A percentile compares a stretch with the other conserved stretches of the same genome.
Evolutionary conservation across 345 rosid genomes (phyloP).

Genomic region (Aquilaria malaccensis): DNA sequence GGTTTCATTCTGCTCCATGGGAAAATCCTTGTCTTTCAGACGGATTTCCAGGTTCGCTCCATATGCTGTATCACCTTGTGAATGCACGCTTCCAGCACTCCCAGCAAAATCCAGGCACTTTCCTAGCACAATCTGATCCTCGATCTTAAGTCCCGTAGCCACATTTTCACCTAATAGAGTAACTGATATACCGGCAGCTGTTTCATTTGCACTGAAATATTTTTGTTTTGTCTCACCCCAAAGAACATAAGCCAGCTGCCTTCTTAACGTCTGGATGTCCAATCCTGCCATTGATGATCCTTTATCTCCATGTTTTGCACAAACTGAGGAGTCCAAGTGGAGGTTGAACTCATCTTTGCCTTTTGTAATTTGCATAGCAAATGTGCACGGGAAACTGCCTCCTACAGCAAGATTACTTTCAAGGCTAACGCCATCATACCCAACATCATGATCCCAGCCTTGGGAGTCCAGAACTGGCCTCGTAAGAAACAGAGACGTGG

Average conservation of each 20-base stretch:
- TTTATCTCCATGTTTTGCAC: conserved; percentile 23
- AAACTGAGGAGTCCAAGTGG: conserved; percentile 31
- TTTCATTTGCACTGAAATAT: conserved; percentile 24
- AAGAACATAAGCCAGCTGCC: conserved; percentile 34
- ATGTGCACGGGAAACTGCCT: conserved; percentile 20
- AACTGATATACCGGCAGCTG: conserved; percentile 25
- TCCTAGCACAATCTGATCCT: conserved; percentile 29
- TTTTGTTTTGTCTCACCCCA: conserved; percentile 28
- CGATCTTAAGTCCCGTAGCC: conserved; percentile 36
- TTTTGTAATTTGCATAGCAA: conserved; percentile 31
- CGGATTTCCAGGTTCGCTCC: conserved; percentile 33
- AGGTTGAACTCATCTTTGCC: conserved; percentile 32
- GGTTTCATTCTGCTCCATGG: conserved; percentile 24
- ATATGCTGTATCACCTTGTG: conserved; percentile 21
- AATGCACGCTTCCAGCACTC: conserved; percentile 28
- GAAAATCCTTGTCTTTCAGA: conserved; percentile 28
- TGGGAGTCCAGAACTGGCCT: conserved; percentile 34
- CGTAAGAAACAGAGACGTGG: conserved; percentile 20
- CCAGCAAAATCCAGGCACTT: conserved; percentile 24
- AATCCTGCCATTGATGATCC: conserved; percentile 40
- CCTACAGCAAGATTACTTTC: conserved; percentile 24
- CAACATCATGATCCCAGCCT: conserved; percentile 39
- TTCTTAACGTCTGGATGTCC: conserved; percentile 33
- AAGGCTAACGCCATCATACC: conserved; percentile 32
- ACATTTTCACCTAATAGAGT: conserved; percentile 25